Base-by-base conservation (phyloP, 768 basidiomycete species). In the Infundibulicybe gibba region DNA sequence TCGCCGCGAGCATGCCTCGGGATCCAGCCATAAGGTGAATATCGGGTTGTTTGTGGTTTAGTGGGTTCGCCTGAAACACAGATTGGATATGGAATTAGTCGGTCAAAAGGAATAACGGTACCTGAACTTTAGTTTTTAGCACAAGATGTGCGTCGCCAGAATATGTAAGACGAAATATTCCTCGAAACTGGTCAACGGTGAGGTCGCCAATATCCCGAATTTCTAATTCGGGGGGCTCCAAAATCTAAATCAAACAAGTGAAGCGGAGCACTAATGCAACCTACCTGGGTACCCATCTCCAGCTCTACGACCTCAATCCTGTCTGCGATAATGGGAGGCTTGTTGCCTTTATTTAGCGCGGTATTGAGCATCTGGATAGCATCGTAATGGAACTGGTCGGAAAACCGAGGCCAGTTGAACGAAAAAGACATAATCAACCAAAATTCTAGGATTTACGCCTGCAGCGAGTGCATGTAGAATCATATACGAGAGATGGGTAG, bases 131-230 rank as follows among this genome's bases (percentile, higher is more conserved):
- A 25, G 94, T 94, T 62, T 89, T 85, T 43, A 85, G 76, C 16
- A 93, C 74, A 25, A 94, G 83, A 64, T 92, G 81, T 14, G 95
- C 95, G 62, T 99, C 94, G 3, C 97, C 97, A 13, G 86, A 76
- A 62, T 99, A 99, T 2, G 92, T 94, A 20, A 99, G 71, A 43
- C 94, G 81, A 65, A 99, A 97, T 57, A 98, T 98, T 31, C 97
- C 97, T 43, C 95, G 77, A 65, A 99, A 99, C 54, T 97, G 90
- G 57, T 97, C 94, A 52, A 82, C 79, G 17, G 95, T 94, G 40
- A 99, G 77, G 64, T 98, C 97, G 17, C 97, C 97, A 58, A 99
- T 95, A 62, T 98, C 95, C 25, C 95, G 85, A 55, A 99, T 88
- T 66, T 97, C 94, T 14, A 99, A 77, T 54, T 97, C 95, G 40